phyloP scores from a whole-genome alignment of 2,329 filamentous ascomycete species.

The Knoxdaviesia capensis region DNA sequence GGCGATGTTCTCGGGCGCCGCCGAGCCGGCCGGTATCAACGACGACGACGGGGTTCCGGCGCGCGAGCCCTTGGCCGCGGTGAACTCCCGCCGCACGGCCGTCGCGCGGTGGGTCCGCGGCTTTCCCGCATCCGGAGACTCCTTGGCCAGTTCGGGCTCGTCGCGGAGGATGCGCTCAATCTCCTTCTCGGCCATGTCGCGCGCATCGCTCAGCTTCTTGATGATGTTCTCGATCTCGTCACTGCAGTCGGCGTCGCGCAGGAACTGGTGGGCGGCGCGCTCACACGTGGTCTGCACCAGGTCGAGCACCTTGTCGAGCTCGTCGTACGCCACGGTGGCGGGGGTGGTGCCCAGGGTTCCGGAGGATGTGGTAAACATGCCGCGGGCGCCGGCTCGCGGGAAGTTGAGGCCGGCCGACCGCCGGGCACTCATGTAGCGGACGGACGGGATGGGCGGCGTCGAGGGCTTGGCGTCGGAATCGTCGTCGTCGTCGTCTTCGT shows the following conservation, averaged over 20 bases:
- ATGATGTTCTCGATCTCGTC: slow-evolving; percentile 54
- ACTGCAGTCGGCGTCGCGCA: slow-evolving; percentile 74
- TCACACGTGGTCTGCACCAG: slow-evolving; percentile 67
- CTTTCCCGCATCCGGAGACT: slow-evolving; percentile 18
- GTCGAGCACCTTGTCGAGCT: slow-evolving; percentile 60
- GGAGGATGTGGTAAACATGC: too few relatives aligned
- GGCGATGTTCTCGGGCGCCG: background rate
- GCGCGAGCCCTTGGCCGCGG: slow-evolving; percentile 6
- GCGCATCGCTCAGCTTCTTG: slow-evolving; percentile 40
- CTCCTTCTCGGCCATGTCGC: slow-evolving; percentile 38
- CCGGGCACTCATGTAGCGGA: slow-evolving; percentile 19
- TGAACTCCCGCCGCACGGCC: slow-evolving; percentile 28
- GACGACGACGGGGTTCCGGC: background rate
- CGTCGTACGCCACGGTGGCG: slow-evolving; percentile 39
- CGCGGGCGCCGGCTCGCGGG: slow-evolving; percentile 7
- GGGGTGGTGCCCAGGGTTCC: slow-evolving; percentile 7
- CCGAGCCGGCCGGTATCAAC: background rate
- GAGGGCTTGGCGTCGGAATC: slow-evolving; percentile 2
- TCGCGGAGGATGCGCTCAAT: slow-evolving; percentile 33
- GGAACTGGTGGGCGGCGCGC: slow-evolving; percentile 68
- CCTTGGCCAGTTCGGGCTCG: slow-evolving; percentile 22
- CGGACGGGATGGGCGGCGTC: slow-evolving; percentile 14
- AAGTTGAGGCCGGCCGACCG: slow-evolving; percentile 12
- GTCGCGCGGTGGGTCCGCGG: slow-evolving; percentile 29
- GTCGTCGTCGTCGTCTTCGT: slow-evolving; percentile 19